A percentile compares a stretch with the other conserved stretches of the same genome.
Evolutionary conservation across 2,329 filamentous ascomycete genomes (phyloP).

Genomic region (Colletotrichum endophyticum): DNA sequence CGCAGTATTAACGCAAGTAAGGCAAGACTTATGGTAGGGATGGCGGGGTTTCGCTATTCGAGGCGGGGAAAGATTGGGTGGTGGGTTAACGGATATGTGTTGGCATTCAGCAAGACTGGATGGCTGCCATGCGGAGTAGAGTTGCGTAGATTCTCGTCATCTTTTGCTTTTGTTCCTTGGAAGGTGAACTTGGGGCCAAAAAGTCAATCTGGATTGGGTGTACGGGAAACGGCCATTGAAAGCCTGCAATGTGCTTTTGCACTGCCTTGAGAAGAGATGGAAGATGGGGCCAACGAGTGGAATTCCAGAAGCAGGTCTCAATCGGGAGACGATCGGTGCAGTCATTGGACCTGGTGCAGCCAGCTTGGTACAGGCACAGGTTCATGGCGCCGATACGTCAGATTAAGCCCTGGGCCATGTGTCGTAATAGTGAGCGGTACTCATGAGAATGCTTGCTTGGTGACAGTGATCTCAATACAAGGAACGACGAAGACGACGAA

Average conservation of each 20-base stretch:
- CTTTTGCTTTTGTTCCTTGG: neutral
- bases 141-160: neutral
- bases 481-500: neutral
- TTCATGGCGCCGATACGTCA: neutral
- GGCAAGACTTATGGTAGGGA: neutral
- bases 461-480: neutral
- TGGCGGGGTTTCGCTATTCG: neutral
- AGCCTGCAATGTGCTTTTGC: neutral
- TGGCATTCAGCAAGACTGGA: neutral
- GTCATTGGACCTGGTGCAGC: neutral
- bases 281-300: neutral
- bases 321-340: neutral
- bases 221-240: neutral
- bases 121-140: neutral
- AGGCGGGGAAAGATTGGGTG: neutral
- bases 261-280: neutral
- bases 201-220: neutral
- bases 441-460: rapidly evolving
- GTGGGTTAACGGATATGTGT: neutral
- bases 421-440: neutral
- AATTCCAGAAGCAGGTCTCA: neutral
- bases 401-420: neutral
- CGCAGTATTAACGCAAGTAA: neutral
- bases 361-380: rapidly evolving
- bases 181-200: neutral